Evolutionary conservation across 2,329 filamentous ascomycete species (phyloP), one percentile per base, ranked within the genome.

Genomic region (Rasamsonia emersonii): DNA sequence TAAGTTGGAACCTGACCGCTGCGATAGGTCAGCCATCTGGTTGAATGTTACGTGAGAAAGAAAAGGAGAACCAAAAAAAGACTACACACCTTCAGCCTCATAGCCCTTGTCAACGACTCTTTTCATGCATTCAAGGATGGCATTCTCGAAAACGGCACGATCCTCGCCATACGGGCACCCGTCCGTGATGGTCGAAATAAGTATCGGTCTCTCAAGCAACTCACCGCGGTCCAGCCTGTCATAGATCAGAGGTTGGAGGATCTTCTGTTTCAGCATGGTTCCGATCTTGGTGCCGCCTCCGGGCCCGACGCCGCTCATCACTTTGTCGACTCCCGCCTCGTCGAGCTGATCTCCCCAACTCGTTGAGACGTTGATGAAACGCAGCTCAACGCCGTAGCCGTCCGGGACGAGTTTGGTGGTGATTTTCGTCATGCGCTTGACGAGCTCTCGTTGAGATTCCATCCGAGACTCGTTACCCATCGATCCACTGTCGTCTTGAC

Each of bases 1-100:
- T 31, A 7, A 31, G 20, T 13, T 31, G 29, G 14, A 31, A 31
- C n/a, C 9, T 19, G 9, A 31, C 29, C 29, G 29, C 29, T 31
- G n/a, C n/a, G n/a, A n/a, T n/a, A n/a, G n/a, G n/a, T n/a, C n/a
- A n/a, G n/a, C n/a, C n/a, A n/a, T n/a, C n/a, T n/a, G n/a, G n/a
- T n/a, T n/a, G 15, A 21, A 15, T 14, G 4, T n/a, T 19, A 29
- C 13, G 20, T 31, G 8, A 23, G 18, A 11, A 15, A 31, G 13
- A 14, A 8, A 13, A 14, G 11, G 3, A 21, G 14, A 8, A 9
- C n/a, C 6, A 2, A 4, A 4, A 10, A 7, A 14, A n/a, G 28
- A n/a, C 17, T 9, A 14, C 15, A 9, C 13, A 32, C 30, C 21
- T 10, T 14, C n/a, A n/a, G 11, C 18, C 3, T 16, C 13, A n/a